Percentiles rank a stretch among this genome's conserved stretches.
These are phyloP conservation scores for Medicago lupulina DNA, from an alignment of 306 rosid species.

Conservation along the genomic window DNA sequence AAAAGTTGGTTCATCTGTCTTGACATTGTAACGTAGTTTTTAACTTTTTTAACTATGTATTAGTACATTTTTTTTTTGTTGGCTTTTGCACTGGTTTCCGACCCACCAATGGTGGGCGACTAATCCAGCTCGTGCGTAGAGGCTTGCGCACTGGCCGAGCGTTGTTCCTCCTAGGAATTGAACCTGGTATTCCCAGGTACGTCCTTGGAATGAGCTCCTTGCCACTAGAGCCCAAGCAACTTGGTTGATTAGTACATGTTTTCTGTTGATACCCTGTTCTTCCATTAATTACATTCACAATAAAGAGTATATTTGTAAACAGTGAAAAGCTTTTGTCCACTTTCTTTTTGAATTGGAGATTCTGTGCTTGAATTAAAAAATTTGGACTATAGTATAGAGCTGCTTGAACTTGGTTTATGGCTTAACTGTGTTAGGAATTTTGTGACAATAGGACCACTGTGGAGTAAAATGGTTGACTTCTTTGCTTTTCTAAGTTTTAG, in stretches of 20 bases:
- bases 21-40: slow-evolving; percentile 17
- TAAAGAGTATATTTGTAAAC: neutral
- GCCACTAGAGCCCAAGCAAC: too few relatives aligned
- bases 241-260: neutral
- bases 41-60: slow-evolving; percentile 10
- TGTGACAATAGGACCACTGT: neutral
- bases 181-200: too few relatives aligned
- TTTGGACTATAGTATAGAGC: slow-evolving; percentile 15
- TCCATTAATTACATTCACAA: slow-evolving; percentile 7
- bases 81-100: too few relatives aligned
- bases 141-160: too few relatives aligned
- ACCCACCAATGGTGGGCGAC: too few relatives aligned
- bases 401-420: slow-evolving; percentile 32
- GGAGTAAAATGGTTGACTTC: slow-evolving; percentile 5
- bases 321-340: slow-evolving; percentile 26
- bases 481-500: neutral
- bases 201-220: too few relatives aligned
- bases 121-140: too few relatives aligned
- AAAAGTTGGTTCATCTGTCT: slow-evolving; percentile 27
- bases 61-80: neutral
- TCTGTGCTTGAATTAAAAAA: slow-evolving; percentile 11
- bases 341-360: slow-evolving; percentile 16
- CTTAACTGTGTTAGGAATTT: slow-evolving; percentile 13
- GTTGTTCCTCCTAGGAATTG: too few relatives aligned
- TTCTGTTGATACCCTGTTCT: slow-evolving; percentile 16